Conservation (phyloP, 1,139 yeast genomes). For the Nakaseomyces glabratus region DNA sequence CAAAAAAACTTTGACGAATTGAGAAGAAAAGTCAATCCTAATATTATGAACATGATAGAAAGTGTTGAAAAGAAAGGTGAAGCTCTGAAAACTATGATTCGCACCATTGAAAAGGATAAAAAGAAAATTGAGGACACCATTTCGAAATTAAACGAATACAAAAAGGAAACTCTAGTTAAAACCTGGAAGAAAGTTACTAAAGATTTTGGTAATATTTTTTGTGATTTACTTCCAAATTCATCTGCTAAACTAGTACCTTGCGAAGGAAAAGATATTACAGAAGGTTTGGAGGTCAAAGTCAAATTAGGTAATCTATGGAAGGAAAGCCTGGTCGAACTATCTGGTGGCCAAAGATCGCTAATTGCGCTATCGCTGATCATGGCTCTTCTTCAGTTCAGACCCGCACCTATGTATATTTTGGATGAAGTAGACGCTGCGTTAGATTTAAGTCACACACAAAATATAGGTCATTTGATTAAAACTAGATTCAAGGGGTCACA, state of each 20-base stretch:
- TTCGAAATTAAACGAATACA: slow-evolving; percentile 75
- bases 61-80: slow-evolving; percentile 84
- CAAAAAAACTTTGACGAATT: slow-evolving; percentile 60
- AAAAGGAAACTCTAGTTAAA: slow-evolving; percentile 68
- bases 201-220: slow-evolving; percentile 89
- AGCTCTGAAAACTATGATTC: slow-evolving; percentile 69
- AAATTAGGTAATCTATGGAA: slow-evolving; percentile 92
- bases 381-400: slow-evolving; percentile 87
- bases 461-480: slow-evolving; percentile 91
- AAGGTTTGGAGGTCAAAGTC: slow-evolving; percentile 88
- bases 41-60: slow-evolving; percentile 91
- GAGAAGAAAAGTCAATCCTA: slow-evolving; percentile 76
- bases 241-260: slow-evolving; percentile 83
- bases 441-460: slow-evolving; percentile 94
- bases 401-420: slow-evolving; percentile 95
- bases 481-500: slow-evolving; percentile 93
- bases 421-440: slow-evolving; percentile 98
- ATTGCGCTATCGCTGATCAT: slow-evolving; percentile 84
- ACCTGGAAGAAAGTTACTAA: slow-evolving; percentile 80
- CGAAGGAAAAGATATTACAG: slow-evolving; percentile 71
- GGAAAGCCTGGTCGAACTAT: slow-evolving; percentile 85
- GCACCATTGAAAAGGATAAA: slow-evolving; percentile 84
- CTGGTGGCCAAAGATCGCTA: slow-evolving; percentile 95
- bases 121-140: slow-evolving; percentile 84
- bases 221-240: slow-evolving; percentile 82